Evolutionary conservation across 73 alveolate species (phyloP), one percentile per base, ranked within the genome.

Genomic region (Paramecium bursaria): DNA sequence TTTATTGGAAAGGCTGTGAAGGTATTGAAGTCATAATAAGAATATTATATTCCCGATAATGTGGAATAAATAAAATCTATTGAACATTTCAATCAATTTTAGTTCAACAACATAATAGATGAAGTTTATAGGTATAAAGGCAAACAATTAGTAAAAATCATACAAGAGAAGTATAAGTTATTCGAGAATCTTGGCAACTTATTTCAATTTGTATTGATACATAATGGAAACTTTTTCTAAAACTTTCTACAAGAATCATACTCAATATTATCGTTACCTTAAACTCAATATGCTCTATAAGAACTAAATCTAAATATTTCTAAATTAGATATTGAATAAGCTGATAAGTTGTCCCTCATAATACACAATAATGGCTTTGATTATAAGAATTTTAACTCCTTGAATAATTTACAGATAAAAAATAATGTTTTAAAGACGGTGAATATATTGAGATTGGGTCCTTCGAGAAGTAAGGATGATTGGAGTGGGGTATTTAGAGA

Each of bases 401-500:
- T 61, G 19, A 35, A 31, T 35, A 61, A 61, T 61, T 35, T 61
- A 33, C 42, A 61, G 35, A 61, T 61, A 14, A 61, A 61, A 21
- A 61, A 61, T 61, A 31, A 61, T 61, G 80, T 61, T 0, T 35
- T 61, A 15, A 35, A 61, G 10, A 61, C 80, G 14, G 31, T 61
- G 0, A 61, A 61, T 35, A 61, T 61, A 7, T 61, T 61, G 22
- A 61, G 80, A 61, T 35, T 61, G 80, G 80, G 80, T 29, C 80
- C 80, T 35, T 33, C 55, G 31, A 33, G 80, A 61, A 54, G 80
- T 0, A 39, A 39, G 17, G 80, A 61, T 23, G 80, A 61, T 35
- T 61, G 80, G 80, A 61, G 80, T 61, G 80, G 80, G 5, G 54
- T 61, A 11, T 61, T 61, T 61, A 61, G 80, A 61, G 80, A 61